phyloP scores from a whole-genome alignment of 139 green algal species.

The Tetraselmis striata region DNA sequence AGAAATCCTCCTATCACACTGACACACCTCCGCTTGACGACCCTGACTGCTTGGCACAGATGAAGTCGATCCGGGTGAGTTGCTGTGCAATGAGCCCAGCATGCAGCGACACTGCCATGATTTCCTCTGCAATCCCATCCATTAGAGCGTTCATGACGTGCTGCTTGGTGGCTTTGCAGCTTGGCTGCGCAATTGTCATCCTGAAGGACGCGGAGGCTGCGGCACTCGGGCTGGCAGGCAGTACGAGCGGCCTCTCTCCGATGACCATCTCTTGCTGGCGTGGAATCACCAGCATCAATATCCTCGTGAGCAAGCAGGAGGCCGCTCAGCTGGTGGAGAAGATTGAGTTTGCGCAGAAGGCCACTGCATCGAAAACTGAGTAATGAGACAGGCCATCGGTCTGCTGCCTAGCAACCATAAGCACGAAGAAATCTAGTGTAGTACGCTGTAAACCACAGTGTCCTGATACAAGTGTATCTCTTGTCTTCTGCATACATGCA shows the following conservation, averaged over 20 bases:
- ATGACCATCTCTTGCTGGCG: slow-evolving; percentile 76
- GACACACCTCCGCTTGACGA: slow-evolving; percentile 9
- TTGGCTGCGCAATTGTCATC: slow-evolving; percentile 24
- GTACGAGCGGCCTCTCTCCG: slow-evolving; percentile 36
- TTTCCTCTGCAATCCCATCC: too few relatives aligned
- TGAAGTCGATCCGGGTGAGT: slow-evolving; percentile 5
- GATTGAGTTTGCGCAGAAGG: slow-evolving; percentile 24
- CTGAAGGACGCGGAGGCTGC: slow-evolving; percentile 38
- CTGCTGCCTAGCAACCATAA: too few relatives aligned
- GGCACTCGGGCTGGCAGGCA: slow-evolving; percentile 27
- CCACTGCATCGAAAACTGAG: too few relatives aligned
- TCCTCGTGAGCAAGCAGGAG: slow-evolving; percentile 74
- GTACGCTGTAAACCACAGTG: too few relatives aligned
- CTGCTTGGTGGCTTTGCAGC: too few relatives aligned
- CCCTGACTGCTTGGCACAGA: slow-evolving; percentile 13
- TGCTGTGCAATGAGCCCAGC: too few relatives aligned
- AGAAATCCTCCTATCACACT: neutral
- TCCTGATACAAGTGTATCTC: too few relatives aligned
- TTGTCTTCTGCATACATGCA: too few relatives aligned
- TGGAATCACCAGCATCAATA: slow-evolving; percentile 54
- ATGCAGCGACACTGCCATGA: too few relatives aligned
- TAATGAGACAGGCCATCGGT: too few relatives aligned
- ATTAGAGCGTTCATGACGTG: too few relatives aligned
- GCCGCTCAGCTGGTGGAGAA: slow-evolving; percentile 60
- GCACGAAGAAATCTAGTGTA: too few relatives aligned